Evolutionary conservation across 345 rosid species (phyloP), one percentile per base, ranked within the genome.

Genomic region (Geranium brycei): DNA sequence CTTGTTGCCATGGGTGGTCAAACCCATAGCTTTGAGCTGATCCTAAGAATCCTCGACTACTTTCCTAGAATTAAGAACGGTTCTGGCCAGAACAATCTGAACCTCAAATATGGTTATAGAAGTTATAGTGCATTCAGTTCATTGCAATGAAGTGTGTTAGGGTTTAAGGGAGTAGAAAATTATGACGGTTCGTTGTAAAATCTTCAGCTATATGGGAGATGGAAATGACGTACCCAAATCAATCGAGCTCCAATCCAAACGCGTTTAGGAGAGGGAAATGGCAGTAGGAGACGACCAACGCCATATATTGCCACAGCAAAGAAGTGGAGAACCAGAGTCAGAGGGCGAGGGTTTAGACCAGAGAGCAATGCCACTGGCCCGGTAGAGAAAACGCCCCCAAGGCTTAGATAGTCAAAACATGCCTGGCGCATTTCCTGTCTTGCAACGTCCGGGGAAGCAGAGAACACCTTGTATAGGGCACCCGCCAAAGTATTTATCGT

Each of bases 261-360:
- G 64, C 69, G 73, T 66, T 64, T 60, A 14, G 62, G 69, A 4
- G 73, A 64, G 16, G 70, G 75, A 31, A 66, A 41, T 2, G 75
- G 75, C 0, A 71, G 31, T 31, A 71, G 62, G 31, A 71, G 63
- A 12, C 75, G 61, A 28, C 66, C 70, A 16, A 71, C 70, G 17
- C 75, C 75, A 66, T 61, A 71, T 35, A 71, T 56, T 1, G 70
- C 75, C 58, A 71, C 75, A 2, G 70, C 70, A 17, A 71, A 71
- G 64, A 71, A 71, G 51, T 71, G 70, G 51, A 66, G 62, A 16
- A 66, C 70, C 19, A 71, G 62, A 38, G 51, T 65, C 28, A 62
- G 55, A 12, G 75, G 75, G 23, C 14, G 19, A 13, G 75, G 70
- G 51, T 71, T 66, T 13, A 71, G 69, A 41, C 69, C 73, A 0